phyloP scores from a whole-genome alignment of 345 rosid species.

The Citrus inodora region DNA sequence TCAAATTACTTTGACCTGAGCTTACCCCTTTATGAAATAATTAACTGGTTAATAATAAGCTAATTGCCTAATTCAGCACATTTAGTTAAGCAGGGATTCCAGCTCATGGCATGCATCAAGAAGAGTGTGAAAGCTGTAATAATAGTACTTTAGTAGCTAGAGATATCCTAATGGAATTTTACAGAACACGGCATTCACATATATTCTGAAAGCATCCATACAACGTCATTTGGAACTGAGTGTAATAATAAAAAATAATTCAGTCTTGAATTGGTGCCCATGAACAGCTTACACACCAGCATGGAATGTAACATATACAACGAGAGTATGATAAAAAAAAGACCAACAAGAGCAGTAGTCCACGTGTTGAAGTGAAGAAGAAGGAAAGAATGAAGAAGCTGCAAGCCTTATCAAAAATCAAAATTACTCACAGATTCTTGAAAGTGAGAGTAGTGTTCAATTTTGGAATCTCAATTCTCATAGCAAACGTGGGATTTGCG shows the following conservation, averaged over 20 bases:
- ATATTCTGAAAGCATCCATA: neutral
- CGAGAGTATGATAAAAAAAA: neutral
- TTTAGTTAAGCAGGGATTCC: neutral
- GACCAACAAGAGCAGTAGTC: neutral
- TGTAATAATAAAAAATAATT: neutral
- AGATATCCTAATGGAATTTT: neutral
- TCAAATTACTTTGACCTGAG: no score
- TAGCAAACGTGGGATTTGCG: conserved; percentile 40
- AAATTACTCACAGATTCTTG: conserved; percentile 1
- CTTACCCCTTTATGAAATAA: neutral
- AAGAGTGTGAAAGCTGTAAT: neutral
- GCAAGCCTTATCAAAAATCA: conserved; percentile 6
- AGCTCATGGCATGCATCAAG: neutral
- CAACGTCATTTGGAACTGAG: neutral
- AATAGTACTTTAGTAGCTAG: no score
- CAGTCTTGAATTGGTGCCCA: neutral
- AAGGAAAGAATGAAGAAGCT: conserved; percentile 30
- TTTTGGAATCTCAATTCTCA: conserved; percentile 33
- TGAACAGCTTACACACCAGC: conserved; percentile 14
- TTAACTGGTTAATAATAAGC: no score
- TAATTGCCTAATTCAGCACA: neutral
- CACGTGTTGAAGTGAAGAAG: conserved; percentile 22
- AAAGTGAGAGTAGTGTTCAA: neutral
- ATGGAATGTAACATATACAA: conserved; percentile 20
- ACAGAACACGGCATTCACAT: neutral